A percentile compares a stretch with the other conserved stretches of the same genome.
These are phyloP conservation scores for Plasmodium knowlesi DNA, from an alignment of 169 alveolate species.

Conservation along the genomic window DNA sequence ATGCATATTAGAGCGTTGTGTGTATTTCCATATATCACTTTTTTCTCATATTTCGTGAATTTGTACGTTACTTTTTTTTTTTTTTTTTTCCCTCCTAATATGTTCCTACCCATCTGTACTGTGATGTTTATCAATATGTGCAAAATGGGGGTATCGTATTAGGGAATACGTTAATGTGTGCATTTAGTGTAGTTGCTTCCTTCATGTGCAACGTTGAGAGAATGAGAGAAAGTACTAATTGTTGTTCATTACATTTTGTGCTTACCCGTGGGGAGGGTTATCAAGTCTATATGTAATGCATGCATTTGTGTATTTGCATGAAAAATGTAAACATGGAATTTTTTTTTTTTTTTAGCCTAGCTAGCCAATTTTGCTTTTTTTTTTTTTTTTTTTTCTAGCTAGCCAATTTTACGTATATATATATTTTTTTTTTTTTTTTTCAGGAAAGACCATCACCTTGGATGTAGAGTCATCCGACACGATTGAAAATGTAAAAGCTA, in stretches of 20 bases:
- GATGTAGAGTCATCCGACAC: too few species aligned
- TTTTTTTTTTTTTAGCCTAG: not conserved
- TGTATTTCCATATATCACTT: not conserved
- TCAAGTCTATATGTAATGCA: not conserved
- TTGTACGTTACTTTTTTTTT: not conserved
- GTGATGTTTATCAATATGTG: not conserved
- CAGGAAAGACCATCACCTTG: constrained; percentile 90
- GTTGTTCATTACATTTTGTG: not conserved
- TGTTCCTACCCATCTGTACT: not conserved
- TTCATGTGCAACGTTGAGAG: not conserved
- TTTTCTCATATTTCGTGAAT: not conserved
- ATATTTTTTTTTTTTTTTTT: not conserved
- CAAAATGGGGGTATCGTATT: not conserved
- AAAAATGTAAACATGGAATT: not conserved
- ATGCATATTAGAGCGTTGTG: not conserved
- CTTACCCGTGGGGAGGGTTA: not conserved
- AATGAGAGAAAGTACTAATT: not conserved
- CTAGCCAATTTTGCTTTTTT: not conserved
- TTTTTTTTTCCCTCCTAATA: not conserved
- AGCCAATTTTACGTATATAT: not conserved
- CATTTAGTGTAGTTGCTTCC: not conserved
- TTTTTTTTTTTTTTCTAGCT: not conserved
- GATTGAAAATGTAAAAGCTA: too few species aligned
- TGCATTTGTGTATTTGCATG: not conserved
- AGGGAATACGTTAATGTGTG: not conserved